These are phyloP conservation scores for Datura wrightii DNA, from an alignment of 257 asterid species.

Conservation along the genomic window DNA sequence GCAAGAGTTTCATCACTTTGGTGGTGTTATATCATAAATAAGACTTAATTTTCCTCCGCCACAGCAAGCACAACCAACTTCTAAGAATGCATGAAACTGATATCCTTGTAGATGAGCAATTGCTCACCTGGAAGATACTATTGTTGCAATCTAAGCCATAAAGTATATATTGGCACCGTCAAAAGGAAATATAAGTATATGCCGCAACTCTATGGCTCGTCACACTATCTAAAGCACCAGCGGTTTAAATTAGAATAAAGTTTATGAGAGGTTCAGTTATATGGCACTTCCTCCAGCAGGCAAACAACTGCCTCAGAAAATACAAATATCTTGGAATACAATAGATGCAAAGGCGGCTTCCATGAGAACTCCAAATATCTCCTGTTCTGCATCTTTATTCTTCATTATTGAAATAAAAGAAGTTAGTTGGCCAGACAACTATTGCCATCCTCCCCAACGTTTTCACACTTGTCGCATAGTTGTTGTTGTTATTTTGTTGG, in stretches of 20 bases:
- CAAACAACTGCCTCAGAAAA: neutral
- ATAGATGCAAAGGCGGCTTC: slow-evolving; percentile 6
- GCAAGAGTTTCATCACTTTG: neutral
- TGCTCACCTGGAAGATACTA: neutral
- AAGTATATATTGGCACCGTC: slow-evolving; percentile 6
- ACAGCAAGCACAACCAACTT: neutral
- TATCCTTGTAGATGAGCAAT: slow-evolving; percentile 4
- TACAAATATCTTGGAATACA: neutral
- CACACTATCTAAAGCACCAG: neutral
- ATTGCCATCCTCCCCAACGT: slow-evolving; percentile 2
- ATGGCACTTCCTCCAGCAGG: neutral
- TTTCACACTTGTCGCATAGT: neutral
- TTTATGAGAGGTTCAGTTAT: neutral
- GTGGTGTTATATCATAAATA: slow-evolving; percentile 9
- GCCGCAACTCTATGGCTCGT: neutral
- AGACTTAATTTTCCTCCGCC: neutral
- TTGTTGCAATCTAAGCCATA: neutral
- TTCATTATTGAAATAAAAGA: neutral
- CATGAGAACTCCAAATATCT: neutral
- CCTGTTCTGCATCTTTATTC: neutral
- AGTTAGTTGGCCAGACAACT: slow-evolving; percentile 14
- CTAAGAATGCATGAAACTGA: neutral
- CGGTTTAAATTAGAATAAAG: neutral
- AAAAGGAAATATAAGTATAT: slow-evolving; percentile 9
- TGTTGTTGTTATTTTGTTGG: neutral